Evolutionary conservation across 164 flowering plant species (phyloP), one percentile per base, ranked within the genome.

Genomic region (Macadamia tetraphylla): DNA sequence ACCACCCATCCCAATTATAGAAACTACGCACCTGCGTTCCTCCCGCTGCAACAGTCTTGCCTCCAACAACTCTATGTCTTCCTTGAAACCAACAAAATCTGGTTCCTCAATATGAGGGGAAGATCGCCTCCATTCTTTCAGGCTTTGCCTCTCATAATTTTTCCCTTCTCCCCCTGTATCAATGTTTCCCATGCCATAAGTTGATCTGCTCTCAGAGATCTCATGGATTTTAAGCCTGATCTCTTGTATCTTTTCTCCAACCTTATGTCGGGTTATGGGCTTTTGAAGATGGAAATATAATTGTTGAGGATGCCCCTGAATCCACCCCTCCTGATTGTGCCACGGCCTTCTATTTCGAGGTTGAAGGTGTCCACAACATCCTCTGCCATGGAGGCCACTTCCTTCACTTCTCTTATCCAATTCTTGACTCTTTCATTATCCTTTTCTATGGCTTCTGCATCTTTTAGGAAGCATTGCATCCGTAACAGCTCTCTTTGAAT

Each of bases 1-100:
- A 3, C 81, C 81, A 6, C 61, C 60, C 64, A 69, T 53, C 2
- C 81, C 81, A 11, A 67, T 43, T 32, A 78, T 55, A 18, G 71
- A 46, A 53, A 78, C 56, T 14, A 74, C 35, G 6, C 51, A 57
- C 1, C 52, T 56, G 3, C 23, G 42, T 29, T 44, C 29, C 9
- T 52, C 58, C 23, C 15, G 61, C 1, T 31, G 43, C 48, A 31
- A 30, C 15, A 75, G 58, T 43, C 60, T 42, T 3, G 30, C 57
- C 46, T 14, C 59, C 48, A 78, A 48, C 3, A 15, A 11, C 6
- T 42, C 0, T 2, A 31, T 32, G 0, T 67, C 68, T 0, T 67
- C 44, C 32, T 29, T 51, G 0, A 70, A 62, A 14, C 78, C 81
- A 13, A 75, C 70, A 31, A 71, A 48, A 9, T 58, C 68, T 52